Base-by-base conservation (phyloP, 2,329 filamentous ascomycete genomes). In the Calonectria naviculata region DNA sequence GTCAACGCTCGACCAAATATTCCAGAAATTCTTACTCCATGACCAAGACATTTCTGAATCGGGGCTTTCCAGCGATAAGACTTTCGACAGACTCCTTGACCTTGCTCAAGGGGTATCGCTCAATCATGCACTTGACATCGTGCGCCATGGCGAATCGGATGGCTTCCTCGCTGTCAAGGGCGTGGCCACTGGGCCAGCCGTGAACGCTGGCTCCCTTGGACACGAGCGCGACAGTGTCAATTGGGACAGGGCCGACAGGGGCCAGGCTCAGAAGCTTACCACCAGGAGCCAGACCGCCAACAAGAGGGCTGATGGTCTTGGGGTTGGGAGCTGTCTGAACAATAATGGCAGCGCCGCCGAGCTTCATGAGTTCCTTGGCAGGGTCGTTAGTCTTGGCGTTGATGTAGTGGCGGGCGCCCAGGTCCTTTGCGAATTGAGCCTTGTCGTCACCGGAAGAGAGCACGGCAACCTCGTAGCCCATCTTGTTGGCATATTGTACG, bases 401-500 rank as follows among this genome's bases (percentile, higher is more conserved):
- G 78, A 85, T 84, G 76, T 86, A 87, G 77, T 85, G 82, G 72
- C 82, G 80, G 4, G 85, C 85, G 3, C 86, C 85, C 6, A 87
- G 81, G 66, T 83, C 67, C 69, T 77, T 81, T 0, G 93, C 93
- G 77, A 95, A 93, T 0, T 90, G 88, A 71, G 88, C 88, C 86
- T 96, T 96, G 75, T 85, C 87, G 71, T 90, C 88, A 10, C 91
- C 90, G 0, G 90, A 89, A 12, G 90, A 93, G 62, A 95, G 87
- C 0, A 92, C 94, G 2, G 90, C 90, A 6, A 94, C 90, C 69
- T 90, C 88, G 82, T 93, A 95, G 5, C 94, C 94, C 93, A 95
- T 94, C 82, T 91, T 91, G 61, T 86, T 86, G 5, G 93, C 93
- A 80, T 92, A 95, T 80, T 95, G 93, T 34, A 95, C 91, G 0